A percentile compares a stretch with the other conserved stretches of the same genome.
phyloP scores from a whole-genome alignment of 2,329 filamentous ascomycete species.

The Ilyonectria robusta region DNA sequence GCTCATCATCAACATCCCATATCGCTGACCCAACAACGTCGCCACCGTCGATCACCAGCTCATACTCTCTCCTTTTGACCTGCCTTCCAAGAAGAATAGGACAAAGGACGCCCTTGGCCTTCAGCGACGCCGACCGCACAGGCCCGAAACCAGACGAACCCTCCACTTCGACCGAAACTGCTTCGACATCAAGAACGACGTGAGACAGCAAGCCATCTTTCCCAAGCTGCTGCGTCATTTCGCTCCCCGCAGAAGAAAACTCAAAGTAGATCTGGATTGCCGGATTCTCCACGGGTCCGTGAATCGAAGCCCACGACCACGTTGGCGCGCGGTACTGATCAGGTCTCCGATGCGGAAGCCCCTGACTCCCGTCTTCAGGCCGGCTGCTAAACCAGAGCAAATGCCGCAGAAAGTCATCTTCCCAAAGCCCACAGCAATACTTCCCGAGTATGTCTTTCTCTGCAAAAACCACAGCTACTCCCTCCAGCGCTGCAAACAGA shows the following conservation, averaged over 20 bases:
- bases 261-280: not conserved
- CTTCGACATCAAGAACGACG: not conserved
- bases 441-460: constrained; percentile 1
- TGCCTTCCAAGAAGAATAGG: not conserved
- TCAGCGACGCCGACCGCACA: constrained; percentile 4
- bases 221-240: constrained; percentile 2
- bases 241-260: not conserved
- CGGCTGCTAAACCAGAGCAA: constrained; percentile 2
- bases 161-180: not conserved
- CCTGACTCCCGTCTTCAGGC: not conserved
- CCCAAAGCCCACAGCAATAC: constrained; percentile 1
- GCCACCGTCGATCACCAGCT: not conserved
- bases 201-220: not conserved
- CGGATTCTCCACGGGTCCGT: not conserved
- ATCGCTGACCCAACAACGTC: constrained; percentile 1
- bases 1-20: constrained; percentile 8
- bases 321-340: not conserved
- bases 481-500: not conserved
- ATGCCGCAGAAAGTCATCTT: constrained; percentile 1
- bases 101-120: not conserved
- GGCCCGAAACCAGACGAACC: constrained; percentile 2
- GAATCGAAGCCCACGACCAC: constrained; percentile 5
- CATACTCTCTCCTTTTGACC: constrained; percentile 5
- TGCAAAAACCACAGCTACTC: not conserved
- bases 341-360: not conserved